Evolutionary conservation across 768 basidiomycete genomes (phyloP).

Genomic region (Xanthoconium stramineum): DNA sequence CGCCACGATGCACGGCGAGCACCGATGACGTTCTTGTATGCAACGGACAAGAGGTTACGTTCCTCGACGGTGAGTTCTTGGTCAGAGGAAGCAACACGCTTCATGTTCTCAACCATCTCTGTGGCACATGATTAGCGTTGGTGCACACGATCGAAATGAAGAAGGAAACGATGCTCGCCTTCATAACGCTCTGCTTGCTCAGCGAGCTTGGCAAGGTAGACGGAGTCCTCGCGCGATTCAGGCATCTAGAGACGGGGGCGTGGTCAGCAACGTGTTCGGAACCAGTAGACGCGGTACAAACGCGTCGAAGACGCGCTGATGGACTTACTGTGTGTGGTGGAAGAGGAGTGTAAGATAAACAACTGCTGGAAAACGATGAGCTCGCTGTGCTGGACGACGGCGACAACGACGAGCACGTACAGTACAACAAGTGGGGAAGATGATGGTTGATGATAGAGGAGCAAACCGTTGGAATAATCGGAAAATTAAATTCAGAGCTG

Average conservation of each 20-base stretch:
- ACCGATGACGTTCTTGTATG: constrained; percentile 99
- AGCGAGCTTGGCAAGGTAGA: constrained; percentile 99
- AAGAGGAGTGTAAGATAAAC: constrained; percentile 17
- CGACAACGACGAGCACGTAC: constrained; percentile 39
- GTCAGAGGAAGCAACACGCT: constrained; percentile 95
- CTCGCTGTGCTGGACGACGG: constrained; percentile 32
- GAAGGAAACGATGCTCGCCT: constrained; percentile 48
- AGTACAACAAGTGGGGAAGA: constrained; percentile 35
- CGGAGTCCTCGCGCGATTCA: constrained; percentile 87
- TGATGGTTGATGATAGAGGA: constrained; percentile 46
- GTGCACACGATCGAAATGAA: constrained; percentile 10
- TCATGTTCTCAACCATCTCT: constrained; percentile 99
- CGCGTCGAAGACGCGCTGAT: constrained; percentile 39
- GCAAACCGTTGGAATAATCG: constrained; percentile 47
- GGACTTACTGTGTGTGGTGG: constrained; percentile 40
- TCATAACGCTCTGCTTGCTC: constrained; percentile 99
- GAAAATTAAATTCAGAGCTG: constrained; percentile 65
- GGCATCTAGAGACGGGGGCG: constrained; percentile 52
- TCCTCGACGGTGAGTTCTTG: constrained; percentile 98
- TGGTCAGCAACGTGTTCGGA: constrained; percentile 18
- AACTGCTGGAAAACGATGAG: constrained; percentile 30
- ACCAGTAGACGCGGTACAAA: constrained; percentile 23
- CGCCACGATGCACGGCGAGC: constrained; percentile 98
- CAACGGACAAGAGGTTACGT: constrained; percentile 95
- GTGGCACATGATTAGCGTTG: constrained; percentile 16